Evolutionary conservation across 768 basidiomycete genomes (phyloP), one percentile per base, ranked within the genome.

Genomic region (Tricholomella constricta): DNA sequence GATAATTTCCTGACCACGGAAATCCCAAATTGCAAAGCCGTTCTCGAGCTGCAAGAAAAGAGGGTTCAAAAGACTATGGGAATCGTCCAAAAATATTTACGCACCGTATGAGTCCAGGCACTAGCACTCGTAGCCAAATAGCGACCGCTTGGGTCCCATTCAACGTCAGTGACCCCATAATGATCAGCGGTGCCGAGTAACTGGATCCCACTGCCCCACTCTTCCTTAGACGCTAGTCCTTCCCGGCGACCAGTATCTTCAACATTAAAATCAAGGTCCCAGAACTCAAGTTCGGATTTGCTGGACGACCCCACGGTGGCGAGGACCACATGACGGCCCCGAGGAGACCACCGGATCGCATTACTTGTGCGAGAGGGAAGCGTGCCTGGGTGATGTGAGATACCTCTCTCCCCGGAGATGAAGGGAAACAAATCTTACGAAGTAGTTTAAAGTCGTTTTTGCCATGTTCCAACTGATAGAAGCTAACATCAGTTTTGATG

Each of bases 281-380:
- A 99, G 74, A 98, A 99, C 68, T 98, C 96, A 25, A 99, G 80
- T 71, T 98, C 97, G 8, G 93, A 98, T 75, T 98, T 98, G 63
- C 82, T 86, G 10, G 92, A 89, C 8, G 92, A 95, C 23, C 96
- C 97, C 52, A 98, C 90, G 36, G 95, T 98, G 20, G 95, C 95
- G 55, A 98, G 83, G 48, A 97, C 90, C 53, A 96, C 90, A 73
- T 98, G 94, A 38, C 96, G 88, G 48, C 97, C 97, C 48, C 91
- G 86, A 34, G 97, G 95, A 12, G 94, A 94, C 97, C 97, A 99
- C 45, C 91, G 85, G 62, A 98, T 88, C 32, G 91, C 91, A 73
- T 98, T 98, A 68, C 87, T 91, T 26, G 91, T 93, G 58, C 94
- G 87, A 52, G 79, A 75, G 15, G 93, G 76, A 26, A 97, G 82